Base-by-base conservation (phyloP, 768 basidiomycete species). In the Coprinopsis strossmayeri region DNA sequence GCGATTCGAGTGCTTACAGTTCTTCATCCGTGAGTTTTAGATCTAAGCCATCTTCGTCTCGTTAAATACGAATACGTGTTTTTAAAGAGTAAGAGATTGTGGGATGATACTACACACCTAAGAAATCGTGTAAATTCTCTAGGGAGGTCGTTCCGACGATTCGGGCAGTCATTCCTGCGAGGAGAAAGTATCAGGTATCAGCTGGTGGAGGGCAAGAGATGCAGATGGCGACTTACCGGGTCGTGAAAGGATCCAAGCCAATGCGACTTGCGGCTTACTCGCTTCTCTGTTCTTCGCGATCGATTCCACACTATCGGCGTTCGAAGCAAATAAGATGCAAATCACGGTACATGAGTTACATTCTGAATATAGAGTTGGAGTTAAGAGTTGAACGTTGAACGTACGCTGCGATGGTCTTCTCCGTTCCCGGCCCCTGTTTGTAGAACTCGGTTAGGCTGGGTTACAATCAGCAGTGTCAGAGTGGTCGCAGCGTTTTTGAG, bases 121-220 rank as follows among this genome's bases (percentile, higher is more conserved):
- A 66, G 13, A 80, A 57, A 45, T 82, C 80, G 20, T 69, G 57
- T 23, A 82, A 60, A 47, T 81, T 77, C 24, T 76, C 65, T 3
- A 74, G 52, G 25, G 71, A 77, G 1, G 76, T 78, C 0, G 73
- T 69, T 0, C 80, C 81, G 27, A 82, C 69, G 55, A 84, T 79
- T 0, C 81, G 82, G 1, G 79, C 80, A 0, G 78, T 65, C 3
- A 83, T 72, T 21, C 64, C 72, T 67, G 27, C 18, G 44, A 26
- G n/a, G 11, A 15, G 10, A 23, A 4, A 24, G 26, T 28, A 24
- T 25, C n/a, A 42, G 12, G n/a, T n/a, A n/a, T n/a, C n/a, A 20
- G 5, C 3, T 5, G 20, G 1, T 20, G 21, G 15, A 12, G 17
- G 12, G 20, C 5, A 32, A 13, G n/a, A n/a, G n/a, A n/a, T n/a